Evolutionary conservation across 768 basidiomycete genomes (phyloP), one percentile per base, ranked within the genome.

Genomic region (Serendipita sp.): DNA sequence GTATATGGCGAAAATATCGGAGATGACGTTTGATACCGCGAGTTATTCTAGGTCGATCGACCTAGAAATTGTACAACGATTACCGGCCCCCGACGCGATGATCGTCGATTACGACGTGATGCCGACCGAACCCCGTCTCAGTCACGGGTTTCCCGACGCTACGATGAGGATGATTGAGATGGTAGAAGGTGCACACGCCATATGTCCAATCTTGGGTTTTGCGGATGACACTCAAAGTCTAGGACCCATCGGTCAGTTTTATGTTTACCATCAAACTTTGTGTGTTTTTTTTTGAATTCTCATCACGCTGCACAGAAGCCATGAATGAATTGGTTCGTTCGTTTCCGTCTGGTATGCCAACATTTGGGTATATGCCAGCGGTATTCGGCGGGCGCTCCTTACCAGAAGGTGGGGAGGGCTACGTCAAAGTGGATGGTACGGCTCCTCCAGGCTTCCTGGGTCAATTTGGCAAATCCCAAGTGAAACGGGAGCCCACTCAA

Each of bases 111-210:
- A 31, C 48, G 18, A 31, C 8, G 48, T 5, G 8, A 60, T 60
- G 13, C 55, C 55, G 4, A 4, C 16, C 10, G 55, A 33, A 10
- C 55, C 55, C 5, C 29, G 3, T n/a, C 23, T 29, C 34, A 27
- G 16, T 27, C 36, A 60, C 34, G 55, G 55, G 8, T 31, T 60
- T 8, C 55, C 55, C 34, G 34, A n/a, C 3, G 34, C 34, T 8
- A 36, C 55, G 33, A 60, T 60, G 55, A 27, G 55, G 33, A 60
- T 60, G 55, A 36, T 60, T 18, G 55, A 60, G 33, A 27, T 60
- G 16, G 27, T 34, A 4, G 55, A 60, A 29, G 55, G 55, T 31
- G 31, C 33, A 2, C 11, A 23, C 0, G 55, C 55, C 11, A 27
- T 60, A n/a, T 23, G 16, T 8, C 55, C 55, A 23, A 60, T 60